Evolutionary conservation across 306 rosid genomes (phyloP).

Genomic region (Pterocarpus macrocarpus): DNA sequence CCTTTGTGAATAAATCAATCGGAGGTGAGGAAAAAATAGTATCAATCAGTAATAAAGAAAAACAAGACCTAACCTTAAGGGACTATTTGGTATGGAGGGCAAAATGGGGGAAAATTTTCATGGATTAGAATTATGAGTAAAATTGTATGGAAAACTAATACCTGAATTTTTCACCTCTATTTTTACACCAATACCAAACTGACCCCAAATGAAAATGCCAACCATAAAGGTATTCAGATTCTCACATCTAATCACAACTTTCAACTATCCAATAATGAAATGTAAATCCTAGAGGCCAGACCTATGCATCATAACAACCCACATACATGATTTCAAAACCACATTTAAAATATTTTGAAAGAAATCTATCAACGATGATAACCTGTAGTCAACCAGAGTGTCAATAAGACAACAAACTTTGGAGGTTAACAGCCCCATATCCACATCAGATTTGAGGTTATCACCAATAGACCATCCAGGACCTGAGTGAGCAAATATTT

Average conservation of each 20-base stretch:
- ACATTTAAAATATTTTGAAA: constrained; percentile 23
- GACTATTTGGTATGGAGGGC: neutral
- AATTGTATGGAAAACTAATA: neutral
- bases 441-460: constrained; percentile 49
- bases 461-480: constrained; percentile 61
- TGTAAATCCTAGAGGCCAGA: constrained; percentile 23
- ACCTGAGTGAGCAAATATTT: constrained; percentile 54
- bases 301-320: constrained; percentile 13
- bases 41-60: neutral
- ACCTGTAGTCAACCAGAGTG: constrained; percentile 87
- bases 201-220: constrained; percentile 8
- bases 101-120: neutral
- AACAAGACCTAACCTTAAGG: neutral
- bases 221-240: neutral
- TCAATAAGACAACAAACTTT: constrained; percentile 79
- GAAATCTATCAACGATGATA: constrained; percentile 21
- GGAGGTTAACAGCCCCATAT: constrained; percentile 62
- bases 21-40: neutral
- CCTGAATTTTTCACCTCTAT: neutral
- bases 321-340: constrained; percentile 9
- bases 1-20: constrained; percentile 5
- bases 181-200: neutral
- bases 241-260: neutral
- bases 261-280: constrained; percentile 18
- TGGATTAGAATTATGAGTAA: neutral